Evolutionary conservation across 1,139 yeast species (phyloP).

Genomic region (Pneumocystis canis): DNA sequence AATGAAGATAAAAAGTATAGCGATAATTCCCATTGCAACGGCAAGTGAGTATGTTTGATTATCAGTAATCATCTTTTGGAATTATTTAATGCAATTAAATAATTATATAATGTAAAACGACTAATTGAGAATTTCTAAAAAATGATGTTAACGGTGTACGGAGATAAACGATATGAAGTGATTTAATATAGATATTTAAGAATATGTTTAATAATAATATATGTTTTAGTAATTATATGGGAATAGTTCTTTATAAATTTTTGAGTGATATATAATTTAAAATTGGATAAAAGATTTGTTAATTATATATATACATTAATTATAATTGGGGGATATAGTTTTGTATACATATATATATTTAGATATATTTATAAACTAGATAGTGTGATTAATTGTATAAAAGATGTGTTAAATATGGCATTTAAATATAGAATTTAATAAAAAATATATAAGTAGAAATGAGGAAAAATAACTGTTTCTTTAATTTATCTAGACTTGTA

Average conservation of each 20-base stretch:
- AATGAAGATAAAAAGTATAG: not conserved
- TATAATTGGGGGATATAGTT: too few species aligned
- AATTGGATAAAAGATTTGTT: not conserved
- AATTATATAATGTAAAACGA: not conserved
- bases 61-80: not conserved
- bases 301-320: too few species aligned
- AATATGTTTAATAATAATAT: too few species aligned
- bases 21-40: not conserved
- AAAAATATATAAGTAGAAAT: not conserved
- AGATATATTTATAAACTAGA: not conserved
- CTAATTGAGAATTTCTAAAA: not conserved
- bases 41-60: not conserved
- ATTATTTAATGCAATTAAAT: not conserved
- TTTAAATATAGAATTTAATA: not conserved
- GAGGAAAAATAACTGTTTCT: not conserved
- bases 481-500: too few species aligned
- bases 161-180: not conserved
- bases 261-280: not conserved
- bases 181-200: not conserved
- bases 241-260: not conserved
- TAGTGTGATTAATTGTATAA: not conserved
- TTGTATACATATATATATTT: too few species aligned
- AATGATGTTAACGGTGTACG: not conserved
- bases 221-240: too few species aligned
- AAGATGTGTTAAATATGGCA: not conserved